Percentiles rank a stretch among this genome's conserved stretches.
Evolutionary conservation across 129 eudicot genomes (phyloP).

Genomic region (Cynara cardunculus): DNA sequence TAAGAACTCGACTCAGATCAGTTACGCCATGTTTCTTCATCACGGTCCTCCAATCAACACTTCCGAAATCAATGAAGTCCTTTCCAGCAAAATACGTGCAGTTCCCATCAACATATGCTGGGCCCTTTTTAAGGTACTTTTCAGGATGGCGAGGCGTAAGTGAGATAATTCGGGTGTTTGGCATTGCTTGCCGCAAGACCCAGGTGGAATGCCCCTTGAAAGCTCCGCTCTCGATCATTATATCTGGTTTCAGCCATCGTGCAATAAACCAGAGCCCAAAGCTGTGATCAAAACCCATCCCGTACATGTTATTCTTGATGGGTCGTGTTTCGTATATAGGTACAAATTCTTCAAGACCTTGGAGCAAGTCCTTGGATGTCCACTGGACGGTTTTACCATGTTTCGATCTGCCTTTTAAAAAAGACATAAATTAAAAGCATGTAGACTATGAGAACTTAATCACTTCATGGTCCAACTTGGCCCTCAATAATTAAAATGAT

Average conservation of each 20-base stretch:
- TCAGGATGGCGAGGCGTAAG: conserved; percentile 96
- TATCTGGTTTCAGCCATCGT: conserved; percentile 86
- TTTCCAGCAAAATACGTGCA: conserved; percentile 99
- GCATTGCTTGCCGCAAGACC: conserved; percentile 98
- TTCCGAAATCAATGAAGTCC: conserved; percentile 91
- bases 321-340: conserved; percentile 92
- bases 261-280: conserved; percentile 98
- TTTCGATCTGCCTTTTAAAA: conserved; percentile 99
- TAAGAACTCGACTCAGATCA: conserved; percentile 70
- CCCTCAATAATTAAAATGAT: neutral
- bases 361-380: conserved; percentile 88
- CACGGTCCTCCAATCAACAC: conserved; percentile 72
- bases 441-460: conserved; percentile 23
- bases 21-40: conserved; percentile 71
- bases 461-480: neutral
- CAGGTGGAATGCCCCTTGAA: conserved; percentile 99
- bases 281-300: conserved; percentile 99
- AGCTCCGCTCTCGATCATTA: conserved; percentile 99
- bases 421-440: conserved; percentile 50
- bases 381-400: conserved; percentile 84
- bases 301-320: conserved; percentile 88
- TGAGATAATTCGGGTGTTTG: conserved; percentile 77
- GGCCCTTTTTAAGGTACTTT: conserved; percentile 88
- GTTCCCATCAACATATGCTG: conserved; percentile 92
- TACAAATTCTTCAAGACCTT: conserved; percentile 82